phyloP scores from a whole-genome alignment of 2,329 filamentous ascomycete species.

The Stagonosporopsis rhizophila region DNA sequence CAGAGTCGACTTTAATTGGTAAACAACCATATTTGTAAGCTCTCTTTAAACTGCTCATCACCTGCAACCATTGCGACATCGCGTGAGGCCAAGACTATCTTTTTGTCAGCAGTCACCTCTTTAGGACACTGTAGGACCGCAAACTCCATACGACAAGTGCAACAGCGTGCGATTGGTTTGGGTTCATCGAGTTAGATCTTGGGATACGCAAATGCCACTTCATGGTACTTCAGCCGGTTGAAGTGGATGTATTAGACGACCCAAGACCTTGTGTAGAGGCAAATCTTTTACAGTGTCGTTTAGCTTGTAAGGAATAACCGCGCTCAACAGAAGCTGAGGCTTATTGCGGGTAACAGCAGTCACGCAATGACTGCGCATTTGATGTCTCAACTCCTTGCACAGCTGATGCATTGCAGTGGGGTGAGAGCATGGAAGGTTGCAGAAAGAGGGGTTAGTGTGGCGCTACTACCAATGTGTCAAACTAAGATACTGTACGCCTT shows the following conservation, averaged over 20 bases:
- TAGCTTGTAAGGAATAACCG: background rate
- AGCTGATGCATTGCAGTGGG: background rate
- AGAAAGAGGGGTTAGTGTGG: background rate
- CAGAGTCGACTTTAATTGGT: background rate
- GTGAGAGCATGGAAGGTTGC: background rate
- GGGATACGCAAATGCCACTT: background rate
- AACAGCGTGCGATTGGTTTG: background rate
- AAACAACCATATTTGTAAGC: slow-evolving; percentile 13
- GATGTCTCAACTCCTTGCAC: background rate
- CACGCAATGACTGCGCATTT: background rate
- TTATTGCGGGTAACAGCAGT: background rate
- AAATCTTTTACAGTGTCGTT: background rate
- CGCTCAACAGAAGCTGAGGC: background rate
- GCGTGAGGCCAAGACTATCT: background rate
- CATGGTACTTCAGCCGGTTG: background rate
- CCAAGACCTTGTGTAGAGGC: background rate
- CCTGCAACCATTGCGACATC: slow-evolving; percentile 1
- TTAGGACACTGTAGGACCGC: background rate
- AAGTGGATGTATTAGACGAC: background rate
- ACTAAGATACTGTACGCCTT: too few species aligned
- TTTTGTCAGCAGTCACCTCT: slow-evolving; percentile 3
- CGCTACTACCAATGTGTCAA: background rate
- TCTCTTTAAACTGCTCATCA: background rate
- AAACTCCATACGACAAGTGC: background rate
- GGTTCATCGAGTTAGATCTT: background rate